A percentile compares a stretch with the other conserved stretches of the same genome.
phyloP scores from a whole-genome alignment of 2,329 filamentous ascomycete species.

The Westerdykella sp. region DNA sequence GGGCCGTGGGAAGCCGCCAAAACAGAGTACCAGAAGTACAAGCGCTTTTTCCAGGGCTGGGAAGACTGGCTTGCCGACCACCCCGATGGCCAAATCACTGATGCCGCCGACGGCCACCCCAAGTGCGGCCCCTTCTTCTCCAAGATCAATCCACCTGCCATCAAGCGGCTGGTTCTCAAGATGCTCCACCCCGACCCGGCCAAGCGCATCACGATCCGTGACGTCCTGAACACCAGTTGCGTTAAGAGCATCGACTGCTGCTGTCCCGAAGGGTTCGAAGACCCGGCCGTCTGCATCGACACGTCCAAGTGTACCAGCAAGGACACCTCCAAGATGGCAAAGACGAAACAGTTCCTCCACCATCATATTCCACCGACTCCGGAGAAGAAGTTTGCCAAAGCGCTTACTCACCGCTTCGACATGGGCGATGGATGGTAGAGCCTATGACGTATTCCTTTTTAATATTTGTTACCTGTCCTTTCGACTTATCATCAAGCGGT shows the following conservation, averaged over 20 bases:
- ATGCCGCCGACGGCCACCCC: conserved; percentile 56
- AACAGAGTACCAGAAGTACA: conserved; percentile 51
- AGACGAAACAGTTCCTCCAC: conserved; percentile 39
- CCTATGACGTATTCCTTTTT: background rate
- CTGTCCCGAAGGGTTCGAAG: conserved; percentile 63
- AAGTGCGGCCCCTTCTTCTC: conserved; percentile 59
- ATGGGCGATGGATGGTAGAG: conserved; percentile 31
- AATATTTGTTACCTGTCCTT: background rate
- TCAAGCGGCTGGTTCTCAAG: conserved; percentile 65
- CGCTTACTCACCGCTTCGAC: conserved; percentile 35
- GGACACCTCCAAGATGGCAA: conserved; percentile 29
- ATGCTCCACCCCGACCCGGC: conserved; percentile 78
- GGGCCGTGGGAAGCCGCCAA: conserved; percentile 70
- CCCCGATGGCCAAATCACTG: conserved; percentile 45
- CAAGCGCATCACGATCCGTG: conserved; percentile 62
- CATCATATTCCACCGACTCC: conserved; percentile 40
- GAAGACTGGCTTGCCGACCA: conserved; percentile 58
- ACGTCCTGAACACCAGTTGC: conserved; percentile 65
- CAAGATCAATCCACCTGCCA: conserved; percentile 56
- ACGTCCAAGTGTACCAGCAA: conserved; percentile 41
- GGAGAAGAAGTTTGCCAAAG: conserved; percentile 32
- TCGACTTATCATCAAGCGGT: too few species aligned
- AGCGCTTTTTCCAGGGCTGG: conserved; percentile 61
- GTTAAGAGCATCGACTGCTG: conserved; percentile 73
- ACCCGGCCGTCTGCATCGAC: conserved; percentile 56